Evolutionary conservation across 495 filamentous ascomycete genomes (phyloP).

Genomic region (Pyrenula aspistea): DNA sequence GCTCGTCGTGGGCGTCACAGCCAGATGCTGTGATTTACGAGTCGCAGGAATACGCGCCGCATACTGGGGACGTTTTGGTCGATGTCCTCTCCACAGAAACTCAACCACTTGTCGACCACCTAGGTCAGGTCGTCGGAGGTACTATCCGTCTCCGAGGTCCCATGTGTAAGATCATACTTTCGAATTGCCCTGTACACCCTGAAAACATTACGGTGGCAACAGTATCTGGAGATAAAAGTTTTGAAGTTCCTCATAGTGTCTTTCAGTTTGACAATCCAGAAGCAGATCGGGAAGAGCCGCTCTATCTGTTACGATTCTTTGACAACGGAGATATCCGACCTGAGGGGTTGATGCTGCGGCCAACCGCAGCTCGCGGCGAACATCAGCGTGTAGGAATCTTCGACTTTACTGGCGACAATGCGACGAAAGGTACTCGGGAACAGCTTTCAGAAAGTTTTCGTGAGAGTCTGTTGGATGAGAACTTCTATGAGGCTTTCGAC

Average conservation of each 20-base stretch:
- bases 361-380: neutral
- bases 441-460: neutral
- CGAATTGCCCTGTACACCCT: neutral
- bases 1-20: neutral
- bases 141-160: neutral
- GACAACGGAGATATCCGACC: neutral
- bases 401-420: neutral
- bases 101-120: neutral
- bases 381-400: neutral
- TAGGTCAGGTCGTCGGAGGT: neutral
- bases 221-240: neutral
- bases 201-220: neutral
- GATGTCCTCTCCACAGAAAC: neutral
- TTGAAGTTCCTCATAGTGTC: neutral
- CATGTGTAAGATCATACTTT: neutral
- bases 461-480: neutral
- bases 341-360: neutral
- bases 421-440: neutral
- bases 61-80: neutral
- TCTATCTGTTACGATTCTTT: neutral
- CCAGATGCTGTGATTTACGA: neutral
- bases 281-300: neutral
- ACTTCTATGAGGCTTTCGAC: neutral
- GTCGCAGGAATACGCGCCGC: neutral
- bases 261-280: neutral